A percentile compares a stretch with the other conserved stretches of the same genome.
Conservation (phyloP, 192 early-diverging fungal genomes). For the Coemansia sp. region DNA sequence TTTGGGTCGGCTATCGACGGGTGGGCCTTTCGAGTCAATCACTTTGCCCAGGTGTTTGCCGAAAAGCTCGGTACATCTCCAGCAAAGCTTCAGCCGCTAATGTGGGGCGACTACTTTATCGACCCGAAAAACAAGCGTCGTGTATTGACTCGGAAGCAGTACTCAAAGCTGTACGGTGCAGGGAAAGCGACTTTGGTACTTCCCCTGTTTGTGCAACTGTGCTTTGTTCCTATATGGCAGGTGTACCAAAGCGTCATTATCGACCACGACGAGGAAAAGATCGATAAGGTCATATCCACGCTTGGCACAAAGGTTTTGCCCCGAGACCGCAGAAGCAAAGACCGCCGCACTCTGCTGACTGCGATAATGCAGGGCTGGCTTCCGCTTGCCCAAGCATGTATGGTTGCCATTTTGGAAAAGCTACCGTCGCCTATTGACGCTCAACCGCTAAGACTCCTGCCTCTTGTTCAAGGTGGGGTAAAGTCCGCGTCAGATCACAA, state of each 20-base stretch:
- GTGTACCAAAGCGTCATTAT: constrained; percentile 80
- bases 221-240: constrained; percentile 92
- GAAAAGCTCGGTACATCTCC: constrained; percentile 66
- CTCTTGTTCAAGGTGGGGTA: constrained; percentile 61
- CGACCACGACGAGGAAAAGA: constrained; percentile 71
- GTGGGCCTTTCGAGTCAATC: constrained; percentile 94
- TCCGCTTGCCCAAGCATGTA: constrained; percentile 83
- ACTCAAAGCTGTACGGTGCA: constrained; percentile 68
- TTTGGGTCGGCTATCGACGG: constrained; percentile 96
- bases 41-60: constrained; percentile 92
- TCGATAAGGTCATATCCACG: constrained; percentile 89
- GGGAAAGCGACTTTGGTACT: constrained; percentile 29
- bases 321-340: constrained; percentile 84
- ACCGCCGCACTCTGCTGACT: constrained; percentile 69
- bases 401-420: constrained; percentile 83
- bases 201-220: constrained; percentile 96
- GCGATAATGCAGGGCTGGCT: constrained; percentile 94
- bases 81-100: constrained; percentile 66
- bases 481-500: constrained; percentile 25
- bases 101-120: constrained; percentile 98
- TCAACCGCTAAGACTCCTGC: constrained; percentile 75
- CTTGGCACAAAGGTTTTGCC: constrained; percentile 88
- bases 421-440: constrained; percentile 83
- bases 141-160: constrained; percentile 80
- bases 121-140: constrained; percentile 91